phyloP scores from a whole-genome alignment of 1,139 yeast genomes.

The Scheffersomyces segobiensis region DNA sequence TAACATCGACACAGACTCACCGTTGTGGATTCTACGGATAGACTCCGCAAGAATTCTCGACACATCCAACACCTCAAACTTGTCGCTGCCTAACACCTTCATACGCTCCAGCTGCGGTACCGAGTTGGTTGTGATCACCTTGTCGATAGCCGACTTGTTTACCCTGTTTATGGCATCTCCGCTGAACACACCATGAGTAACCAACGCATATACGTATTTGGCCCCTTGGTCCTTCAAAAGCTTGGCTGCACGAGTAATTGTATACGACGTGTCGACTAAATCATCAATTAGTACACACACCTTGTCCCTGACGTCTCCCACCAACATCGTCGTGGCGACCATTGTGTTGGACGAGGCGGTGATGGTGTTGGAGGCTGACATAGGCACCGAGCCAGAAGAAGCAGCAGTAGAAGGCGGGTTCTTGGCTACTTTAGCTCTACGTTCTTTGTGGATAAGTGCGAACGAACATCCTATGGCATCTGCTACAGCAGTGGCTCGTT shows the following conservation, averaged over 20 bases:
- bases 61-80: conserved; percentile 82
- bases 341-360: conserved; percentile 14
- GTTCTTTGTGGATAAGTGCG: conserved; percentile 94
- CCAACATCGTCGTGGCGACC: conserved; percentile 82
- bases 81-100: conserved; percentile 52
- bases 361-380: conserved; percentile 3
- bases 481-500: conserved; percentile 91
- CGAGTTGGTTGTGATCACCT: conserved; percentile 86
- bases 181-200: conserved; percentile 90
- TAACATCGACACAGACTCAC: conserved; percentile 91
- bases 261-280: conserved; percentile 89
- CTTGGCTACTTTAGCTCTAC: conserved; percentile 55
- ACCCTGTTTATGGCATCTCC: conserved; percentile 87
- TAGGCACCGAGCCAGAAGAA: conserved; percentile 6
- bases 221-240: conserved; percentile 94
- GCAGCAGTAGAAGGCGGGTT: conserved; percentile 30
- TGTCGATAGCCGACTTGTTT: conserved; percentile 70
- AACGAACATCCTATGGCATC: conserved; percentile 86
- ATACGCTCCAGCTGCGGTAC: conserved; percentile 76
- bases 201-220: conserved; percentile 76
- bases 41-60: conserved; percentile 90
- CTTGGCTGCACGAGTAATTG: conserved; percentile 89
- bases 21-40: conserved; percentile 92
- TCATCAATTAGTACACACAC: conserved; percentile 90
- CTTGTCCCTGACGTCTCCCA: conserved; percentile 85